phyloP scores from a whole-genome alignment of 2,329 filamentous ascomycete species.

The Rhytidhysteron rufulum region DNA sequence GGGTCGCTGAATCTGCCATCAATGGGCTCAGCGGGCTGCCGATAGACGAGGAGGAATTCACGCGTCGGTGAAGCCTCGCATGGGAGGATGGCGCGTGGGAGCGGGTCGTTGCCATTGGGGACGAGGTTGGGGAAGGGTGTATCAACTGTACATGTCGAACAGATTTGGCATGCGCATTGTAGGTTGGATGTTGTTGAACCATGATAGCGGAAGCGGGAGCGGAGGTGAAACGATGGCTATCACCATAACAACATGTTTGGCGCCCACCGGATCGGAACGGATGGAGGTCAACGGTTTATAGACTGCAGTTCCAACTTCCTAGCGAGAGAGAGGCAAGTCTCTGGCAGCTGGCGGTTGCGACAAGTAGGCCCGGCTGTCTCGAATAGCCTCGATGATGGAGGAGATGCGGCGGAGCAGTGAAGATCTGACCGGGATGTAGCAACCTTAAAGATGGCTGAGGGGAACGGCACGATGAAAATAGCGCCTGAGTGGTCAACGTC shows the following conservation, averaged over 20 bases:
- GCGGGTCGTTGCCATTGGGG: conserved; percentile 16
- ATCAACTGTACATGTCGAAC: conserved; percentile 3
- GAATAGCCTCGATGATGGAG: background rate
- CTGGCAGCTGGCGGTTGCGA: too few species aligned
- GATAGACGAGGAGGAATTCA: conserved; percentile 35
- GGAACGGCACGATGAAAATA: background rate
- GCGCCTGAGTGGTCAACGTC: conserved; percentile 2
- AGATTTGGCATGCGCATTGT: conserved; percentile 1
- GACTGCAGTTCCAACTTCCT: background rate
- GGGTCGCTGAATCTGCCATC: conserved; percentile 18
- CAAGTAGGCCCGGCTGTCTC: too few species aligned
- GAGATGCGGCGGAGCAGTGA: conserved; percentile 1
- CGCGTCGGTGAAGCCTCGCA: conserved; percentile 39
- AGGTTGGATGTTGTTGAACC: conserved; percentile 2
- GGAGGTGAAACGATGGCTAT: conserved; percentile 1
- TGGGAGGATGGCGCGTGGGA: conserved; percentile 24
- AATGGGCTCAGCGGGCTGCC: conserved; percentile 31
- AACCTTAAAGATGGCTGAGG: conserved; percentile 1
- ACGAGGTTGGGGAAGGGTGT: background rate
- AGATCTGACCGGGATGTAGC: conserved; percentile 1
- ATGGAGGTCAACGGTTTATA: conserved; percentile 1
- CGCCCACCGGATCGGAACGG: background rate
- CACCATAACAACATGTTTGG: conserved; percentile 1
- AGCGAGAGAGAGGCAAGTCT: too few species aligned
- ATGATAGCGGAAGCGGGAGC: background rate